These are phyloP conservation scores for Citrus hindsii DNA, from an alignment of 345 rosid species.

Conservation along the genomic window DNA sequence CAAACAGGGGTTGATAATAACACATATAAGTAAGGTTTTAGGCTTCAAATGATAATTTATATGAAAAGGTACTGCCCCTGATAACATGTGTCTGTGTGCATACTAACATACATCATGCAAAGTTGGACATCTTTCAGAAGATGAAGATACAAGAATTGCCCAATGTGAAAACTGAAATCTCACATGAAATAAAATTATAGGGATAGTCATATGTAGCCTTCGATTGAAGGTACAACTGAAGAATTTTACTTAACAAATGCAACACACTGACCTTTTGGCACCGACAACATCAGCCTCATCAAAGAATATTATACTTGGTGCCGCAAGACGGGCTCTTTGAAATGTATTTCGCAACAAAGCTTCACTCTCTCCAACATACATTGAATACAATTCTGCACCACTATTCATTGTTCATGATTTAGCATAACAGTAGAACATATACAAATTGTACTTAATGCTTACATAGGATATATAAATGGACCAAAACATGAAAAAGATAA, in stretches of 20 bases:
- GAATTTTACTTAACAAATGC: not conserved
- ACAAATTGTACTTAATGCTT: not conserved
- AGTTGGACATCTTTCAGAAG: not conserved
- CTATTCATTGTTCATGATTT: constrained; percentile 28
- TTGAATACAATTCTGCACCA: constrained; percentile 90
- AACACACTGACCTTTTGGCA: constrained; percentile 57
- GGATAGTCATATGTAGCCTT: not conserved
- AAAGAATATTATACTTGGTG: constrained; percentile 92
- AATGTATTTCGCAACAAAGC: constrained; percentile 82
- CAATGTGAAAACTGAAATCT: not conserved
- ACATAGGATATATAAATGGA: not conserved
- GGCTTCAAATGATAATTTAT: not conserved
- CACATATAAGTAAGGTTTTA: not conserved
- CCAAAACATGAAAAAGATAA: not conserved
- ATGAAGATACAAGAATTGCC: not conserved
- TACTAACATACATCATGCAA: not conserved
- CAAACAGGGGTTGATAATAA: not conserved
- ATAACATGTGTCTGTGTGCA: not conserved
- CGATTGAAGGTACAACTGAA: not conserved
- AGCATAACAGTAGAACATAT: not conserved
- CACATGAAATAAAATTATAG: not conserved
- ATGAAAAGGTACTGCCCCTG: not conserved
- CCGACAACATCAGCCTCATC: constrained; percentile 96
- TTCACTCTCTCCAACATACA: constrained; percentile 99
- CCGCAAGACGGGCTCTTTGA: constrained; percentile 85